phyloP scores from a whole-genome alignment of 1,284 basidiomycete genomes.

The Xanthoconium separans region DNA sequence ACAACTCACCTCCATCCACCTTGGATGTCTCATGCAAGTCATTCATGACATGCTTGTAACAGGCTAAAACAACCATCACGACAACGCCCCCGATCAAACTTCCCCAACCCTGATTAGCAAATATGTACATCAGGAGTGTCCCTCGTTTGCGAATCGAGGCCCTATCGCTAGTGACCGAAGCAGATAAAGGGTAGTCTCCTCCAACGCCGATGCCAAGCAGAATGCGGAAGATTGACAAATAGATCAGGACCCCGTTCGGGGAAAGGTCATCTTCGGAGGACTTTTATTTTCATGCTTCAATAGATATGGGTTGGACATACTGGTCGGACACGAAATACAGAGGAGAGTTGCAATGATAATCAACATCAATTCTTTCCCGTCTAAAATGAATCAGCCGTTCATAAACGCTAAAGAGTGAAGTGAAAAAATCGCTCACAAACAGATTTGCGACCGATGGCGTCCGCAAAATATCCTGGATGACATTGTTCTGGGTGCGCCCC shows the following conservation, averaged over 20 bases:
- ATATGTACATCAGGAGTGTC: conserved; percentile 73
- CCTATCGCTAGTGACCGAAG: conserved; percentile 69
- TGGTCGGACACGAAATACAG: conserved; percentile 49
- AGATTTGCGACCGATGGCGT: conserved; percentile 64
- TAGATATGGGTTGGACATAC: conserved; percentile 22
- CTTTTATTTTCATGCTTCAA: background rate
- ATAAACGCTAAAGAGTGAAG: background rate
- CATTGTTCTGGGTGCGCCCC: conserved; percentile 16
- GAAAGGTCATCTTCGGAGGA: conserved; percentile 35
- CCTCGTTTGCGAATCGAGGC: conserved; percentile 70
- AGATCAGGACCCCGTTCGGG: conserved; percentile 53
- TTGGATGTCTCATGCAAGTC: conserved; percentile 54
- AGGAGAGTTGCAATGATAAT: conserved; percentile 73
- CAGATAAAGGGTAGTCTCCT: conserved; percentile 82
- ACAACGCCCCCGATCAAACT: conserved; percentile 64
- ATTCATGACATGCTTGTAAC: conserved; percentile 68
- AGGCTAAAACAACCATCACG: conserved; percentile 67
- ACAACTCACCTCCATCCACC: conserved; percentile 58
- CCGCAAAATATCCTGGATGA: conserved; percentile 52
- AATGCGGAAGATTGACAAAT: conserved; percentile 65
- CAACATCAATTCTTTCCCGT: conserved; percentile 80
- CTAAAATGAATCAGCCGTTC: conserved; percentile 27
- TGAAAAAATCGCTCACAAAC: conserved; percentile 45
- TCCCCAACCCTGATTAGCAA: conserved; percentile 77
- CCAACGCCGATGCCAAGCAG: conserved; percentile 76